Conservation (phyloP, 2,329 filamentous ascomycete genomes). For the Fusarium caatingaense region DNA sequence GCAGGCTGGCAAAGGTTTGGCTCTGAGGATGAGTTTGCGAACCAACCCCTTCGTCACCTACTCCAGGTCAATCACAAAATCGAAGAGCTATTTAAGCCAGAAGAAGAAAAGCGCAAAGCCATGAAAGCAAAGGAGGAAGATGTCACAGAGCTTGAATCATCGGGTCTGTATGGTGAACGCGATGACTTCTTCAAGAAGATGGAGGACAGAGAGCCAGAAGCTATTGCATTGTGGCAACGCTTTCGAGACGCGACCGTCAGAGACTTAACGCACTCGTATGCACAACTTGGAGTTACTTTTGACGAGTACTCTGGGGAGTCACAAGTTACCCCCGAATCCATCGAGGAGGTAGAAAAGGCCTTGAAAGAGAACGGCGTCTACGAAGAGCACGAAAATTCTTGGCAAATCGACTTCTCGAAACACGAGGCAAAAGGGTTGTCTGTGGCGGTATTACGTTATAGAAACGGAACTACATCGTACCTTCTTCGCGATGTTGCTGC, state of each 20-base stretch:
- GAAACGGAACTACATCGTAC: slow-evolving; percentile 57
- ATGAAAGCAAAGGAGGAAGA: slow-evolving; percentile 57
- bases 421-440: slow-evolving; percentile 79
- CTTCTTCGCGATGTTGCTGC: slow-evolving; percentile 79
- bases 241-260: slow-evolving; percentile 66
- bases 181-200: slow-evolving; percentile 69
- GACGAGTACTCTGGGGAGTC: slow-evolving; percentile 76
- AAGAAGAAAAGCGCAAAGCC: slow-evolving; percentile 67
- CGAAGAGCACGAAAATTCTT: slow-evolving; percentile 73
- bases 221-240: slow-evolving; percentile 64
- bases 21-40: slow-evolving; percentile 70
- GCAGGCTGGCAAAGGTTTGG: slow-evolving; percentile 75
- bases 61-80: slow-evolving; percentile 77
- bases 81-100: slow-evolving; percentile 69
- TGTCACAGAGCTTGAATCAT: slow-evolving; percentile 50
- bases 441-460: slow-evolving; percentile 73
- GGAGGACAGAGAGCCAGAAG: slow-evolving; percentile 66
- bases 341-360: slow-evolving; percentile 68
- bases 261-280: slow-evolving; percentile 65
- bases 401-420: slow-evolving; percentile 76
- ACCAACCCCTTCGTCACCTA: slow-evolving; percentile 75
- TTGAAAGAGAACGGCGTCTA: slow-evolving; percentile 70
- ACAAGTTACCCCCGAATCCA: slow-evolving; percentile 61
- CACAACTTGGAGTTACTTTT: slow-evolving; percentile 66
- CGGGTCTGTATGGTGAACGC: slow-evolving; percentile 58